Evolutionary conservation across 208 protist species (phyloP).

Genomic region (Trypanosomatidae sp.): DNA sequence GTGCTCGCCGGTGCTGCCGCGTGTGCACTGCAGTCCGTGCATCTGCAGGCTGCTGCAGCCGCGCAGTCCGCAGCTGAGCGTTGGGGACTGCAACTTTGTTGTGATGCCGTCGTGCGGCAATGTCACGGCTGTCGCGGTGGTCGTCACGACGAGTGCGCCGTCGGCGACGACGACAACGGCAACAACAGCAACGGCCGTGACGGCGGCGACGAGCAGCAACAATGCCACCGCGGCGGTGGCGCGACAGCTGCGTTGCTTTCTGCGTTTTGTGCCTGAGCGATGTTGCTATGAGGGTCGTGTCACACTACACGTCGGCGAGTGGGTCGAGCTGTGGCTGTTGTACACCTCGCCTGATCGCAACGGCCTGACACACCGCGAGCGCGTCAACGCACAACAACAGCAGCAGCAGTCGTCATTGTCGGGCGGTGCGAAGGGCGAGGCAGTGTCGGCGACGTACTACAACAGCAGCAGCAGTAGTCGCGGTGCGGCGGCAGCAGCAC

Average conservation of each 20-base stretch:
- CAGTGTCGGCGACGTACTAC: too few species aligned
- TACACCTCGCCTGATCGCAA: conserved; percentile 69
- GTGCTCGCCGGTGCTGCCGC: conserved; percentile 35
- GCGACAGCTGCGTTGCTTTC: conserved; percentile 31
- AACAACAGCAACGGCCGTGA: not conserved
- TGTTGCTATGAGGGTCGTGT: conserved; percentile 34
- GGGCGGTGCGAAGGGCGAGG: too few species aligned
- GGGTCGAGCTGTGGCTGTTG: conserved; percentile 68
- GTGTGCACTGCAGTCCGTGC: conserved; percentile 52
- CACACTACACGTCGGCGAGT: conserved; percentile 15
- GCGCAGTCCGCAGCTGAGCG: conserved; percentile 23
- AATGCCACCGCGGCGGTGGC: not conserved
- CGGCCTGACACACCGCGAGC: conserved; percentile 39
- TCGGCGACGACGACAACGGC: not conserved
- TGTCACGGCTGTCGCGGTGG: conserved; percentile 50
- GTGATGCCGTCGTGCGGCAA: conserved; percentile 82
- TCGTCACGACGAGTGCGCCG: conserved; percentile 3
- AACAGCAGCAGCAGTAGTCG: too few species aligned
- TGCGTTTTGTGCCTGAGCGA: conserved; percentile 20
- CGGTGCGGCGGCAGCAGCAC: too few species aligned
- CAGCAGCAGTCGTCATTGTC: too few species aligned
- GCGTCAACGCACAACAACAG: too few species aligned
- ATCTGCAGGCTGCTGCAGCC: conserved; percentile 62
- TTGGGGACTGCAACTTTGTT: conserved; percentile 24
- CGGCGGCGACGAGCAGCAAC: too few species aligned